Evolutionary conservation across 2,329 filamentous ascomycete genomes (phyloP).

Genomic region (Colletotrichum brevisporum): DNA sequence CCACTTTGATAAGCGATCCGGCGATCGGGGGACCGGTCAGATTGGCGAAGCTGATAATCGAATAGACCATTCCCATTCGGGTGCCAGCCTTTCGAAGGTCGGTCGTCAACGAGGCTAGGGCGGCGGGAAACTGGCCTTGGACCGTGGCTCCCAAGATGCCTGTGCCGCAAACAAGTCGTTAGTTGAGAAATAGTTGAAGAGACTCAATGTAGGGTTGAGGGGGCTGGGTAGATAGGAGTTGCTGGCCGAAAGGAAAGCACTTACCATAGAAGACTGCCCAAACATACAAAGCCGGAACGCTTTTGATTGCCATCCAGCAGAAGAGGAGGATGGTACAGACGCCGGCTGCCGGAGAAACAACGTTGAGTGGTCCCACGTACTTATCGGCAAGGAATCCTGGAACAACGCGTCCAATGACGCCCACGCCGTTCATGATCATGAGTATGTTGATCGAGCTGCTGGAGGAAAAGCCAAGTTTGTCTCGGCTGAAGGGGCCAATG

Average conservation of each 20-base stretch:
- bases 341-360: constrained; percentile 62
- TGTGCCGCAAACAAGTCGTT: background rate
- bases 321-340: constrained; percentile 61
- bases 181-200: background rate
- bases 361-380: constrained; percentile 53
- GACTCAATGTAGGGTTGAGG: no score
- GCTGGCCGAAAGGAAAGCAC: constrained; percentile 47
- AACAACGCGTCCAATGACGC: constrained; percentile 54
- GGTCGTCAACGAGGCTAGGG: constrained; percentile 66
- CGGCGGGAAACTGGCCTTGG: constrained; percentile 76
- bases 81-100: constrained; percentile 66
- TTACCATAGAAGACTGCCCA: constrained; percentile 74
- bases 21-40: constrained; percentile 66
- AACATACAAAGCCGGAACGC: constrained; percentile 62
- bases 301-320: constrained; percentile 65
- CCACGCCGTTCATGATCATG: constrained; percentile 57
- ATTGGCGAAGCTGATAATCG: constrained; percentile 66
- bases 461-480: constrained; percentile 48
- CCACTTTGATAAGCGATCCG: constrained; percentile 61
- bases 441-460: constrained; percentile 52
- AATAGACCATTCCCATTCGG: constrained; percentile 67
- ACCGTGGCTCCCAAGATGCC: constrained; percentile 73
- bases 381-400: constrained; percentile 53
- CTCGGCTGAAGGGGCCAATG: constrained; percentile 48
- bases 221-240: constrained; percentile 47